phyloP scores from a whole-genome alignment of 2,329 filamentous ascomycete genomes.

The Fusarium decemcellulare region DNA sequence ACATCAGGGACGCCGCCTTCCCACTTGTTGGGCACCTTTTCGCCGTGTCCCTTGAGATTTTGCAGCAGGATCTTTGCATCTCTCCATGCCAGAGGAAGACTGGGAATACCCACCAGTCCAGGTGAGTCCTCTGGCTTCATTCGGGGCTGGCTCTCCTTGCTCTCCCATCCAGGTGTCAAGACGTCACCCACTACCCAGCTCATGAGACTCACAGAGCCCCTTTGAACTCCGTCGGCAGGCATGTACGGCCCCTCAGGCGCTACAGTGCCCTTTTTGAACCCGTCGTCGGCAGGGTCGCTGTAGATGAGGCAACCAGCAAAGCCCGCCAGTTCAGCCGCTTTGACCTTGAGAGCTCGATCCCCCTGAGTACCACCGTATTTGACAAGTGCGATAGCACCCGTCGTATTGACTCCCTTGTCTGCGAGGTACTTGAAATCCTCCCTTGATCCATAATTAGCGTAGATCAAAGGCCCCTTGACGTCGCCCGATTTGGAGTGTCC shows the following conservation, averaged over 20 bases:
- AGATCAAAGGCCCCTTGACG: constrained; percentile 88
- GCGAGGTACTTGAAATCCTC: constrained; percentile 84
- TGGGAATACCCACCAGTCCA: constrained; percentile 87
- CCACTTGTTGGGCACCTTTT: constrained; percentile 79
- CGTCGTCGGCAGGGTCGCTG: constrained; percentile 89
- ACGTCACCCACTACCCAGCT: constrained; percentile 91
- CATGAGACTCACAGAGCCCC: constrained; percentile 84
- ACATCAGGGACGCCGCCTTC: constrained; percentile 82
- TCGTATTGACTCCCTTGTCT: constrained; percentile 79
- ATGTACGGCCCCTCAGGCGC: constrained; percentile 86
- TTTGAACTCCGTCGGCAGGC: constrained; percentile 85
- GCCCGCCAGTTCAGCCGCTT: constrained; percentile 88
- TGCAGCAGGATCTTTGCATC: constrained; percentile 87
- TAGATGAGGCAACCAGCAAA: constrained; percentile 93
- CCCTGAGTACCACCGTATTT: constrained; percentile 82
- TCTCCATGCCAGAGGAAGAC: constrained; percentile 89
- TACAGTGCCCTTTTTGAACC: constrained; percentile 79
- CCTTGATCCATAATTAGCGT: constrained; percentile 90
- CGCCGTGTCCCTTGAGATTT: constrained; percentile 81
- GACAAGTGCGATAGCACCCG: constrained; percentile 87
- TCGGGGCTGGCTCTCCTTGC: constrained; percentile 74
- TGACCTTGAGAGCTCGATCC: constrained; percentile 86
- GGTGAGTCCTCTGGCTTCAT: constrained; percentile 78
- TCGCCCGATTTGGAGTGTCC: constrained; percentile 90
- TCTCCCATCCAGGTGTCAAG: constrained; percentile 90